Base-by-base conservation (phyloP, 495 filamentous ascomycete species). In the Lindgomyces ingoldianus region DNA sequence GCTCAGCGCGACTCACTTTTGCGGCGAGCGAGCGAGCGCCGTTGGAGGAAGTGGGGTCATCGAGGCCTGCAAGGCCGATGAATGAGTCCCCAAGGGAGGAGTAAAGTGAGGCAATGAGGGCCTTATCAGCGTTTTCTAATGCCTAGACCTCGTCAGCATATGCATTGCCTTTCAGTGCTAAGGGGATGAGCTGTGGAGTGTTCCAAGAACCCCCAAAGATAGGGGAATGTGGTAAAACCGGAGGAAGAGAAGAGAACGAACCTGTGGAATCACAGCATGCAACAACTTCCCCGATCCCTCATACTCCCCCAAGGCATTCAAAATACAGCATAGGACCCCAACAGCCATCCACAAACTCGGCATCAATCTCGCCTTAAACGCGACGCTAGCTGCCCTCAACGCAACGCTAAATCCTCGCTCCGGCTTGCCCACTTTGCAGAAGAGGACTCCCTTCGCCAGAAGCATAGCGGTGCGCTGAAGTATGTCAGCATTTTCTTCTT, bases 341-440 rank as follows among this genome's bases (percentile, higher is more conserved):
- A 95, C 81, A 0, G 91, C 87, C 64, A 88, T 85, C 86, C 92
- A 96, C 18, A 97, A 80, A 33, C 81, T 82, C 1, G 89, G 82
- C 19, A 96, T 77, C 16, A 96, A 77, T 8, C 86, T 80, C 1
- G 89, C 83, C 41, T 87, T 81, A 80, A 88, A 85, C 0, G 91
- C 87, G 30, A 91, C 85, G 71, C 80, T 87, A 1, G 90, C 89
- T 1, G 93, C 94, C 21, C 90, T 82, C 70, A 97, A 80, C 19
- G 87, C 87, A 18, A 96, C 79, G 3, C 89, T 91, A 71, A 97
- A 94, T 0, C 89, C 94, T 65, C 87, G 88, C 60, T 92, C 85
- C 0, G 92, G 85, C 4, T 87, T 85, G 18, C 89, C 89, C 57
- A 82, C 81, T 70, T 81, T 81, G 50, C 85, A 83, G 64, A 91